A percentile compares a stretch with the other conserved stretches of the same genome.
Evolutionary conservation across 73 alveolate genomes (phyloP).

Genomic region (Effrenium voratum): DNA sequence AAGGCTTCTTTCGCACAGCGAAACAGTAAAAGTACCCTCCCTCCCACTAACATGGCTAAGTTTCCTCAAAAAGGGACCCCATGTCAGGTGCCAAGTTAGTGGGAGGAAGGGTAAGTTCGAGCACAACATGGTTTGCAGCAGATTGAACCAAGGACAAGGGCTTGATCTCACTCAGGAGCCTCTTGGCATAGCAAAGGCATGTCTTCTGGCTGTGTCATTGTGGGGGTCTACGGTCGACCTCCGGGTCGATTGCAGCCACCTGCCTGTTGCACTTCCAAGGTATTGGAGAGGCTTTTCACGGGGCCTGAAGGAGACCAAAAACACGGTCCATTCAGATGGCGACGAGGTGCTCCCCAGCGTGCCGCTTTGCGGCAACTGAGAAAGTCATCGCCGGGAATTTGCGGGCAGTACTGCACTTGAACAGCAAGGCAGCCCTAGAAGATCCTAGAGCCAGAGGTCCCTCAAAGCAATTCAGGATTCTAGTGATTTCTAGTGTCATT

Average conservation of each 20-base stretch:
- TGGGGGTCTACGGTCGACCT: background rate
- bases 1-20: no score
- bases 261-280: background rate
- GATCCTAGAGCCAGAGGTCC: background rate
- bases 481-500: background rate
- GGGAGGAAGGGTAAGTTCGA: no score
- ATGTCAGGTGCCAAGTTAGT: no score
- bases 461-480: background rate
- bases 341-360: slow-evolving; percentile 50
- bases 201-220: no score
- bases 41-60: no score
- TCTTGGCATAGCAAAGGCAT: no score
- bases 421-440: background rate
- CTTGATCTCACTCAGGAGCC: slow-evolving; percentile 44
- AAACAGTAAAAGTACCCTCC: no score
- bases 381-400: no score
- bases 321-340: slow-evolving; percentile 32
- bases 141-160: slow-evolving; percentile 12
- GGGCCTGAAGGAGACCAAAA: slow-evolving; percentile 56
- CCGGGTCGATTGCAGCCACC: background rate
- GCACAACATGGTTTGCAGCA: background rate
- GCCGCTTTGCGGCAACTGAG: slow-evolving; percentile 34
- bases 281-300: slow-evolving; percentile 56
- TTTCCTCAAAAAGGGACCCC: no score
- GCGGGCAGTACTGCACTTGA: no score